phyloP scores from a whole-genome alignment of 352 stramenopile genomes.

The Phytophthora gonapodyides region DNA sequence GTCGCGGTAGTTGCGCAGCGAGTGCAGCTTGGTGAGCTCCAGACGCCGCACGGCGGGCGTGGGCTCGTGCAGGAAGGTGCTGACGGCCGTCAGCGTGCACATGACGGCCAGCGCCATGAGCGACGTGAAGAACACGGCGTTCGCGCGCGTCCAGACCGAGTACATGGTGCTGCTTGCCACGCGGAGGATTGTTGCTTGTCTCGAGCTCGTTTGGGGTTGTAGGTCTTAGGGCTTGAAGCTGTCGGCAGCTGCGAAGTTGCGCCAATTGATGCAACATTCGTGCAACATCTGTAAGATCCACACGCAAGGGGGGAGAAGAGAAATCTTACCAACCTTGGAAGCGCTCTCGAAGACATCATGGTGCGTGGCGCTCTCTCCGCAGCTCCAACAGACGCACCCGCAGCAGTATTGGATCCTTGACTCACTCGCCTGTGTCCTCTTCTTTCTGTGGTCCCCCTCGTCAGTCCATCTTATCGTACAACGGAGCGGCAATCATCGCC shows the following conservation, averaged over 20 bases:
- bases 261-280: constrained; percentile 7
- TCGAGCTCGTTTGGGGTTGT: too few species aligned
- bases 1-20: constrained; percentile 84
- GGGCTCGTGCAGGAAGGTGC: constrained; percentile 68
- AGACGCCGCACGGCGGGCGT: constrained; percentile 62
- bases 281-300: constrained; percentile 26
- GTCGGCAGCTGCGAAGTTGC: too few species aligned
- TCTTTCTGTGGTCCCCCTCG: neutral
- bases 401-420: neutral
- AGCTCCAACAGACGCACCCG: neutral
- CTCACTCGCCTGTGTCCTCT: neutral
- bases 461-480: constrained; percentile 95
- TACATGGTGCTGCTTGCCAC: constrained; percentile 58
- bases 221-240: too few species aligned
- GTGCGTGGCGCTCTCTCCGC: constrained; percentile 24
- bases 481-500: constrained; percentile 98
- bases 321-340: constrained; percentile 31
- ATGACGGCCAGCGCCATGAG: constrained; percentile 77
- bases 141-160: constrained; percentile 86
- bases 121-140: constrained; percentile 84
- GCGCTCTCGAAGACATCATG: constrained; percentile 27
- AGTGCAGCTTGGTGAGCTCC: constrained; percentile 72
- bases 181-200: constrained; percentile 18
- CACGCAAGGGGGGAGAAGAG: constrained; percentile 5
- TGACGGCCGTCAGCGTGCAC: constrained; percentile 74